Evolutionary conservation across 805 yeast species (phyloP).

Genomic region (Starmerella gropengiesseri): DNA sequence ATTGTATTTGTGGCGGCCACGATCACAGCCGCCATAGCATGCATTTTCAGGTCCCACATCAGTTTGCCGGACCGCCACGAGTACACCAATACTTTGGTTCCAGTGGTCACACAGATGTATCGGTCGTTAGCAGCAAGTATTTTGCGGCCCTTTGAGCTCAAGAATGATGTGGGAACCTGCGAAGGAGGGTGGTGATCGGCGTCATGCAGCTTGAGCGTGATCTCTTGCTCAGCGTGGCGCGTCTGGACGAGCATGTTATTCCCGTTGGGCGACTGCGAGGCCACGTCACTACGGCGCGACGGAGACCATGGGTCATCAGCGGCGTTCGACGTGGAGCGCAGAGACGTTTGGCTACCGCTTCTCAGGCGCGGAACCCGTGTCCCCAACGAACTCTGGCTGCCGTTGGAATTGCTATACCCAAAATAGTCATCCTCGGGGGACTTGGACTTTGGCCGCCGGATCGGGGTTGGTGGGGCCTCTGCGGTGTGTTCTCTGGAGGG

Average conservation of each 20-base stretch:
- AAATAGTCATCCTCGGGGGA: too few relatives aligned
- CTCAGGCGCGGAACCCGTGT: too few relatives aligned
- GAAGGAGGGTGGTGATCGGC: slow-evolving; percentile 16
- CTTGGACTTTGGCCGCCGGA: too few relatives aligned
- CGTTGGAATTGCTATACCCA: too few relatives aligned
- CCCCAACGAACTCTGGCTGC: neutral
- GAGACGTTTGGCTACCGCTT: too few relatives aligned
- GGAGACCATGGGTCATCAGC: neutral
- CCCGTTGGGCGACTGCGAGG: neutral
- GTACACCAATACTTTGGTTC: slow-evolving; percentile 10
- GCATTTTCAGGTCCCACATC: slow-evolving; percentile 16
- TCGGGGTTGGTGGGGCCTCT: too few relatives aligned
- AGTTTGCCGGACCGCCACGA: slow-evolving; percentile 13
- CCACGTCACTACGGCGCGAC: neutral
- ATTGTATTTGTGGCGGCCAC: slow-evolving; percentile 6
- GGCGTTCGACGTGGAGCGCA: too few relatives aligned
- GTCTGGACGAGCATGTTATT: neutral
- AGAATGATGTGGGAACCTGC: slow-evolving; percentile 10
- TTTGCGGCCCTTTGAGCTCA: slow-evolving; percentile 2
- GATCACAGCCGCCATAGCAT: slow-evolving; percentile 7
- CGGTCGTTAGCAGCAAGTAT: slow-evolving; percentile 14
- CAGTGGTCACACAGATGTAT: slow-evolving; percentile 10
- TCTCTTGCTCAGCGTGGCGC: slow-evolving; percentile 1
- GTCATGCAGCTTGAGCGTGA: slow-evolving; percentile 9
- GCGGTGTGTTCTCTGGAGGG: too few relatives aligned